Evolutionary conservation across 1,139 yeast species (phyloP), one percentile per base, ranked within the genome.

Genomic region (Entelexis sorbosivorans): DNA sequence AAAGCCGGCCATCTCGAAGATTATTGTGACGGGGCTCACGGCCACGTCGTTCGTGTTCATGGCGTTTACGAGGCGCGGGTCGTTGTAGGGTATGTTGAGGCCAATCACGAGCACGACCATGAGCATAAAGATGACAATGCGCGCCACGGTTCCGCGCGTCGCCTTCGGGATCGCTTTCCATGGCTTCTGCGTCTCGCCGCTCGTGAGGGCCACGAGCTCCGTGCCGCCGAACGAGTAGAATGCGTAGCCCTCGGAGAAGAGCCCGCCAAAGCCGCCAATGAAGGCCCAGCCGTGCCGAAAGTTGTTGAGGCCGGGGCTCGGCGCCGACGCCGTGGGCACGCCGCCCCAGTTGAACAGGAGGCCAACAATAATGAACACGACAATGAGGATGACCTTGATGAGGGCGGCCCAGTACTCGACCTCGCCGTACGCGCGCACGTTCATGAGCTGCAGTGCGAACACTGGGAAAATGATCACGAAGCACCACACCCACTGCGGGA

Each of bases 271-370:
- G 3, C 56, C 56, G 17, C 54, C 54, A 10, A 44, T 38, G 39
- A 53, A 53, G 2, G 52, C 49, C 26, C 48, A 29, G 11, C 56
- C 53, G 19, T 50, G 49, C 8, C 40, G 34, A 48, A 52, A 52
- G 33, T 52, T 47, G 61, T 78, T 87, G 69, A 68, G 88, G 78
- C 96, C 96, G 88, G 70, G 87, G 86, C 14, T 63, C 62, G 60
- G 66, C 63, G 10, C 70, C 66, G 43, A 65, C 45, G 3, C 67
- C 66, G 63, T 61, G 24, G 55, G 60, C 40, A 66, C 53, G n/a
- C 93, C 93, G 36, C 93, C 93, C 29, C 82, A 72, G 20, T 79
- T 75, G 60, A 79, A 78, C 14, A 79, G 68, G 48, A 80, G 72
- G 29, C 81, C 70, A 57, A 79, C 77, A 43, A 79, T 67, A 63